Percentiles rank a stretch among this genome's conserved stretches.
phyloP scores from a whole-genome alignment of 148 eudicot genomes.

The Chenopodium formosanum region DNA sequence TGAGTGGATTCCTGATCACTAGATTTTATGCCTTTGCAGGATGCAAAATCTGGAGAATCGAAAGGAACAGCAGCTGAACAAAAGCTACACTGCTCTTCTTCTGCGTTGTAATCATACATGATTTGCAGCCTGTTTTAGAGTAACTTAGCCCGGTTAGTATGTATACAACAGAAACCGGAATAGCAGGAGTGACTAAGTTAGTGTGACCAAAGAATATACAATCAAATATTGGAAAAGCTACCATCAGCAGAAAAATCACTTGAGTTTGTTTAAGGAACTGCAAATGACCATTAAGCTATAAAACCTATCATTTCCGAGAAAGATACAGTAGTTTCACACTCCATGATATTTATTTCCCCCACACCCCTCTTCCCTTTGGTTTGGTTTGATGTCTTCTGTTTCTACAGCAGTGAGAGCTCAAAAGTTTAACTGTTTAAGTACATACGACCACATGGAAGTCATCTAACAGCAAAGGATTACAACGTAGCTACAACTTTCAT shows the following conservation, averaged over 20 bases:
- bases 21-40: constrained; percentile 44
- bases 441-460: too few relatives aligned
- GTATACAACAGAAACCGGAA: neutral
- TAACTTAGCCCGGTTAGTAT: constrained; percentile 8
- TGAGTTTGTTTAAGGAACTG: neutral
- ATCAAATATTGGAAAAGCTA: neutral
- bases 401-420: neutral
- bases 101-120: constrained; percentile 30
- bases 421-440: neutral
- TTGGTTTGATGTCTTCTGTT: neutral
- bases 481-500: neutral
- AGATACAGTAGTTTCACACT: neutral
- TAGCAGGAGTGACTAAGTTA: neutral
- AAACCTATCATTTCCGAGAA: neutral
- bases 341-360: neutral
- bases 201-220: neutral
- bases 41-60: constrained; percentile 60
- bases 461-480: neutral
- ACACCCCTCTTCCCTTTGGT: neutral
- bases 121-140: constrained; percentile 34
- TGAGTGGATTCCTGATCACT: constrained; percentile 26
- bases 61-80: constrained; percentile 68
- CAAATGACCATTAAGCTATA: neutral
- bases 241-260: neutral
- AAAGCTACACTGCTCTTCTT: constrained; percentile 65